phyloP scores from a whole-genome alignment of 2,329 filamentous ascomycete species.

The Claviceps purpurea region DNA sequence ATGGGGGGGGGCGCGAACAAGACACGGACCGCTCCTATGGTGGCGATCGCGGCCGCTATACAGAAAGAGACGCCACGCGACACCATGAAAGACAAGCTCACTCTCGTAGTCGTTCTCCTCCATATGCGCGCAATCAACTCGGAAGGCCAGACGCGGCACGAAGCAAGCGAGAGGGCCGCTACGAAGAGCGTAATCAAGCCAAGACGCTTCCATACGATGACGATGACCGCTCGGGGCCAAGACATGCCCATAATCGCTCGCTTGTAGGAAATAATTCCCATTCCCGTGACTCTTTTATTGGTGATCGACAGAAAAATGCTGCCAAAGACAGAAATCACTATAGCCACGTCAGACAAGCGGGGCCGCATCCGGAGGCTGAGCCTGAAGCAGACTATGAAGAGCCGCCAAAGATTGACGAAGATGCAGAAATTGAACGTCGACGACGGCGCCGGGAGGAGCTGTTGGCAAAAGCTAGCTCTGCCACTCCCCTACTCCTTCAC shows the following conservation, averaged over 20 bases:
- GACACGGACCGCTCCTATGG: slow-evolving; percentile 10
- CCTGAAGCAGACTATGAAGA: slow-evolving; percentile 35
- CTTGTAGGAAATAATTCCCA: slow-evolving; percentile 44
- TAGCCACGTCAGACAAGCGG: slow-evolving; percentile 9
- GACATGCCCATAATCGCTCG: slow-evolving; percentile 46
- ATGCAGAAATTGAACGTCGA: slow-evolving; percentile 70
- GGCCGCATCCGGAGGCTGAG: slow-evolving; percentile 12
- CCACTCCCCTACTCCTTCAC: slow-evolving; percentile 62
- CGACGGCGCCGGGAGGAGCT: slow-evolving; percentile 76
- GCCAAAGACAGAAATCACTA: slow-evolving; percentile 6
- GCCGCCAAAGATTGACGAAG: slow-evolving; percentile 59
- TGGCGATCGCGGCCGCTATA: slow-evolving; percentile 23
- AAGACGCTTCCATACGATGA: slow-evolving; percentile 7
- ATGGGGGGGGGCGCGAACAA: slow-evolving; percentile 32
- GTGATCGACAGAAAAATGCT: slow-evolving; percentile 49
- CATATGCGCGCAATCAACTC: slow-evolving; percentile 26
- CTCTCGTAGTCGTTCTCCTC: slow-evolving; percentile 41
- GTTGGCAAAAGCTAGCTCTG: slow-evolving; percentile 65
- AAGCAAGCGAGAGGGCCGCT: slow-evolving; percentile 16
- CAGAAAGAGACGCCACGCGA: slow-evolving; percentile 7
- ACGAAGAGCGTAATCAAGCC: slow-evolving; percentile 2
- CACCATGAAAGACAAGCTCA: slow-evolving; percentile 40
- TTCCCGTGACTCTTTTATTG: slow-evolving; percentile 44
- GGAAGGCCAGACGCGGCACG: slow-evolving; percentile 23
- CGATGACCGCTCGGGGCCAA: slow-evolving; percentile 14